These are phyloP conservation scores for Russula lepida DNA, from an alignment of 768 basidiomycete genomes.

Conservation along the genomic window DNA sequence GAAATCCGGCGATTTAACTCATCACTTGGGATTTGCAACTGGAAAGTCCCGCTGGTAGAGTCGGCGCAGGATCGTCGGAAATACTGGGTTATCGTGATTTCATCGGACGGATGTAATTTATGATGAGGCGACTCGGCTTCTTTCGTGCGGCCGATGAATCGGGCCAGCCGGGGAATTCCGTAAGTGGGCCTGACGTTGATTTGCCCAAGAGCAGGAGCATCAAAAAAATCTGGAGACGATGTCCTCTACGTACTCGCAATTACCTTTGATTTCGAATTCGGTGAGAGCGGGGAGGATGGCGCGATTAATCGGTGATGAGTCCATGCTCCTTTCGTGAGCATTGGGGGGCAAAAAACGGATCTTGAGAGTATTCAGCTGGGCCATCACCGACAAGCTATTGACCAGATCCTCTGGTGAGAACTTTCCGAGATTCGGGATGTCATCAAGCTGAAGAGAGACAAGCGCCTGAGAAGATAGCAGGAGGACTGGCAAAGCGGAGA, in stretches of 20 bases:
- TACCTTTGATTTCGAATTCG: neutral
- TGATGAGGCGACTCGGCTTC: neutral
- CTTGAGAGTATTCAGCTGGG: neutral
- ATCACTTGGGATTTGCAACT: neutral
- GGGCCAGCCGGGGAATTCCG: constrained; percentile 4
- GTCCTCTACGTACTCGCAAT: constrained; percentile 5
- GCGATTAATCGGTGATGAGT: neutral
- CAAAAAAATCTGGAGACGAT: constrained; percentile 1
- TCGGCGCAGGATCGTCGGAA: neutral
- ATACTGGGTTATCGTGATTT: neutral
- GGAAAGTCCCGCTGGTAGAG: neutral
- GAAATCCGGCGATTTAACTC: constrained; percentile 1
- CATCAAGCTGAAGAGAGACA: neutral
- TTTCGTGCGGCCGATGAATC: constrained; percentile 1
- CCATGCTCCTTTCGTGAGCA: neutral
- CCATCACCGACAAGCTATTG: neutral
- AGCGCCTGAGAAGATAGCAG: constrained; percentile 1
- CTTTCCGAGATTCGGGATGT: neutral
- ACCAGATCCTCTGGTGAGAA: neutral
- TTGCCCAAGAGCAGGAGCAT: neutral
- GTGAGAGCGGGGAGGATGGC: neutral
- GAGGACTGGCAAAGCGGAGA: neutral
- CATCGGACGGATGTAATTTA: neutral
- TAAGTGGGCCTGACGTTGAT: neutral
- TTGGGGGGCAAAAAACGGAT: neutral